These are phyloP conservation scores for Venturia effusa DNA, from an alignment of 2,329 filamentous ascomycete genomes.

Conservation along the genomic window DNA sequence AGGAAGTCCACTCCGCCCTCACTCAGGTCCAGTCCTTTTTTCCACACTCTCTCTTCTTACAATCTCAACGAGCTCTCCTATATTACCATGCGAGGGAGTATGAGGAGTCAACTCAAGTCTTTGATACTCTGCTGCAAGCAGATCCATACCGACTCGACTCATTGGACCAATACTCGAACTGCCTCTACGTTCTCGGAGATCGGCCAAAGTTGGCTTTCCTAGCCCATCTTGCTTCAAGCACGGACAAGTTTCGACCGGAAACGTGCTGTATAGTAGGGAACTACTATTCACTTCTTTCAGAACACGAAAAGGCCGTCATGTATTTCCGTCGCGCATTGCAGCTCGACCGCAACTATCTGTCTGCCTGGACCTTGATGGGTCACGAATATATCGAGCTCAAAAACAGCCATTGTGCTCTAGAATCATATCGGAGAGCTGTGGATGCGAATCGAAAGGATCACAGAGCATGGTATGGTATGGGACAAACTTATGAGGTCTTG, in stretches of 20 bases:
- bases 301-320: slow-evolving; percentile 96
- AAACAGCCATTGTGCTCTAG: slow-evolving; percentile 95
- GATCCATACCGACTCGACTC: slow-evolving; percentile 68
- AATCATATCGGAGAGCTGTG: slow-evolving; percentile 89
- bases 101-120: slow-evolving; percentile 51
- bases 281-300: slow-evolving; percentile 87
- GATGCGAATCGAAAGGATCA: slow-evolving; percentile 96
- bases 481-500: slow-evolving; percentile 92
- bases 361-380: slow-evolving; percentile 97
- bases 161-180: slow-evolving; percentile 93
- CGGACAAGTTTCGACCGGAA: slow-evolving; percentile 93
- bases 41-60: slow-evolving; percentile 75
- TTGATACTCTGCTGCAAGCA: slow-evolving; percentile 58
- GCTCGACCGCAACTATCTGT: slow-evolving; percentile 79
- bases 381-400: slow-evolving; percentile 98
- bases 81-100: slow-evolving; percentile 82
- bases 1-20: slow-evolving; percentile 62
- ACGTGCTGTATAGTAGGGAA: slow-evolving; percentile 96
- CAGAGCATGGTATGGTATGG: slow-evolving; percentile 93
- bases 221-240: slow-evolving; percentile 78
- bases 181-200: slow-evolving; percentile 83
- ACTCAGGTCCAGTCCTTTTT: slow-evolving; percentile 75
- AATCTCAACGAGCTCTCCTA: slow-evolving; percentile 79
- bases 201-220: slow-evolving; percentile 86
- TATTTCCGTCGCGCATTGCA: slow-evolving; percentile 92